These are phyloP conservation scores for Nannochloris sp. DNA, from an alignment of 139 green algal species.

Conservation along the genomic window DNA sequence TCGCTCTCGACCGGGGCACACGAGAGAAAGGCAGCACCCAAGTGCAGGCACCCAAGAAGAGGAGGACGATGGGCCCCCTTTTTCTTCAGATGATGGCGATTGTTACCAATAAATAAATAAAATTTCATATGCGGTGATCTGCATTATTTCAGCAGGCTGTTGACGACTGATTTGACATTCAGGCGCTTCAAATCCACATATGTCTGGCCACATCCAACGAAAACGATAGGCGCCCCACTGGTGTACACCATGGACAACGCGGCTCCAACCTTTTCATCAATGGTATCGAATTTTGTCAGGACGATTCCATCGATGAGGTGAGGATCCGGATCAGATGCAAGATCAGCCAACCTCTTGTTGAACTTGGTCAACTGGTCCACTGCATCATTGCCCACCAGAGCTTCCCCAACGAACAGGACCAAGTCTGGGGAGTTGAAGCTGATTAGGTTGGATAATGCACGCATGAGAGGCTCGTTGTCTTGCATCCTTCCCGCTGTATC, in stretches of 20 bases:
- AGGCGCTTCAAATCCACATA: slow-evolving; percentile 93
- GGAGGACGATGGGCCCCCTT: background rate
- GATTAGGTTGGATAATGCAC: slow-evolving; percentile 90
- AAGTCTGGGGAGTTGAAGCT: slow-evolving; percentile 88
- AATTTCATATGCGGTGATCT: no score
- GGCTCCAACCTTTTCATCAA: slow-evolving; percentile 96
- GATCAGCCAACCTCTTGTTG: slow-evolving; percentile 71
- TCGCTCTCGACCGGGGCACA: no score
- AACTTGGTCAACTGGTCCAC: slow-evolving; percentile 99
- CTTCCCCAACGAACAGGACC: slow-evolving; percentile 98
- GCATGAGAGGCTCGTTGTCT: slow-evolving; percentile 99
- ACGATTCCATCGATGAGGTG: slow-evolving; percentile 56
- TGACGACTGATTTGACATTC: slow-evolving; percentile 86
- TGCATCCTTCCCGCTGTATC: slow-evolving; percentile 82
- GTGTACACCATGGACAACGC: slow-evolving; percentile 97
- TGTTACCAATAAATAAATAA: background rate
- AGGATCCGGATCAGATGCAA: slow-evolving; percentile 28
- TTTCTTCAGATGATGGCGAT: background rate
- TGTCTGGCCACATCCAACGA: slow-evolving; percentile 95
- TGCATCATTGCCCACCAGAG: slow-evolving; percentile 93
- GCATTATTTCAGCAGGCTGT: slow-evolving; percentile 49
- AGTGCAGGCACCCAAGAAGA: background rate
- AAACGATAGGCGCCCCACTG: slow-evolving; percentile 91
- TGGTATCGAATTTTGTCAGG: slow-evolving; percentile 96
- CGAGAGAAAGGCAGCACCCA: background rate